phyloP scores from a whole-genome alignment of 108 stramenopile species.

The Cyclotella distinguenda region DNA sequence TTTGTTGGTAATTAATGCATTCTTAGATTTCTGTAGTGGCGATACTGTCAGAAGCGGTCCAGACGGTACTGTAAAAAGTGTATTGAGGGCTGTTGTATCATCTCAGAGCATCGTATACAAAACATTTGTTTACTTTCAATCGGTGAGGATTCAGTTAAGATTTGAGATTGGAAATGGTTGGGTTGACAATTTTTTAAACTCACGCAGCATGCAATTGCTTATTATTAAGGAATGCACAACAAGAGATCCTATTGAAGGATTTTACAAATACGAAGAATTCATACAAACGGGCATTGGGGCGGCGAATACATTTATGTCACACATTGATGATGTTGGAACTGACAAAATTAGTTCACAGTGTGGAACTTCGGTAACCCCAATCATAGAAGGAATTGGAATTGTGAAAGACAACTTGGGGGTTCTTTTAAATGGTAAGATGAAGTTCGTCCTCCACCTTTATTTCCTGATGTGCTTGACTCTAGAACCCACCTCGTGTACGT shows the following conservation, averaged over 20 bases:
- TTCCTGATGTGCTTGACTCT: neutral
- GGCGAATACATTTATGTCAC: constrained; percentile 14
- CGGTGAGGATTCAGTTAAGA: constrained; percentile 11
- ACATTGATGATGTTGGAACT: constrained; percentile 29
- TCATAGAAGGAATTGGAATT: constrained; percentile 36
- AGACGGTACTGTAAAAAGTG: constrained; percentile 22
- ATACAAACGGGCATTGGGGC: constrained; percentile 30
- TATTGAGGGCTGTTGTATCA: constrained; percentile 16
- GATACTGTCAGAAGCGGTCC: constrained; percentile 23
- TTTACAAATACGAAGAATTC: constrained; percentile 40
- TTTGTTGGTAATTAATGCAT: neutral
- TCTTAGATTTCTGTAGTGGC: constrained; percentile 36
- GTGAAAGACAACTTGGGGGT: constrained; percentile 39
- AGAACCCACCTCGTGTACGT: too few species aligned
- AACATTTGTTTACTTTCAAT: constrained; percentile 40
- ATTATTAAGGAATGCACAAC: constrained; percentile 22
- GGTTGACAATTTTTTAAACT: neutral
- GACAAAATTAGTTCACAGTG: constrained; percentile 25
- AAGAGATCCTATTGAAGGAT: constrained; percentile 23
- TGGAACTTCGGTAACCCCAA: constrained; percentile 18
- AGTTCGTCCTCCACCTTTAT: neutral
- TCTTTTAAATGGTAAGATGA: constrained; percentile 22
- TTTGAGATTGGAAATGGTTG: neutral
- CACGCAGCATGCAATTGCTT: neutral
- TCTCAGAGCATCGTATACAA: constrained; percentile 22